Percentiles rank a stretch among this genome's conserved stretches.
Evolutionary conservation across 805 yeast species (phyloP).

Genomic region (Nakazawaea holstii): DNA sequence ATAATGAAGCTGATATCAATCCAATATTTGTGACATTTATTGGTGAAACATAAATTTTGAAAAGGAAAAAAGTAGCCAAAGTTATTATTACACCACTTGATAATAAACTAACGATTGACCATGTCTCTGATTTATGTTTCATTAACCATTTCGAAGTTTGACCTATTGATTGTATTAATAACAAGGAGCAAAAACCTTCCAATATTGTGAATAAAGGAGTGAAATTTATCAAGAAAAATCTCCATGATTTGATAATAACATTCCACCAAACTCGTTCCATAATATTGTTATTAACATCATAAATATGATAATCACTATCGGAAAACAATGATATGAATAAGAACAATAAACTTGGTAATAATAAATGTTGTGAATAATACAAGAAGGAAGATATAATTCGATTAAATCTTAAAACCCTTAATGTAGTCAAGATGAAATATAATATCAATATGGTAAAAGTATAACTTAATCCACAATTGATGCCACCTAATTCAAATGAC

Average conservation of each 20-base stretch:
- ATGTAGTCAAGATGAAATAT: slow-evolving; percentile 68
- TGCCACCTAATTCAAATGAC: slow-evolving; percentile 92
- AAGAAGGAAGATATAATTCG: slow-evolving; percentile 40
- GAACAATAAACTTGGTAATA: slow-evolving; percentile 77
- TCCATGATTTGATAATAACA: slow-evolving; percentile 60
- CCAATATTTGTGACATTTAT: slow-evolving; percentile 58
- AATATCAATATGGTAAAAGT: slow-evolving; percentile 65
- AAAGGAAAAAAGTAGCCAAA: slow-evolving; percentile 69
- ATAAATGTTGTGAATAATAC: slow-evolving; percentile 76
- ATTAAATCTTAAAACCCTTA: slow-evolving; percentile 51
- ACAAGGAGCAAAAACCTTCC: slow-evolving; percentile 89
- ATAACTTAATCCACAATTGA: slow-evolving; percentile 82
- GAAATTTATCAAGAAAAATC: slow-evolving; percentile 61
- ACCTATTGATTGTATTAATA: slow-evolving; percentile 90
- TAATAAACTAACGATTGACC: slow-evolving; percentile 72
- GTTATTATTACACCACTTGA: slow-evolving; percentile 73
- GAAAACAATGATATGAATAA: slow-evolving; percentile 55
- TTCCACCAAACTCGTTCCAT: slow-evolving; percentile 27
- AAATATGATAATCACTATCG: slow-evolving; percentile 18
- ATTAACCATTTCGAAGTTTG: slow-evolving; percentile 72
- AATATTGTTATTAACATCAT: slow-evolving; percentile 12
- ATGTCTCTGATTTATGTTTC: slow-evolving; percentile 57
- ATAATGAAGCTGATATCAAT: slow-evolving; percentile 67
- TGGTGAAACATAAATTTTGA: slow-evolving; percentile 77
- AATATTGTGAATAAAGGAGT: slow-evolving; percentile 85